Evolutionary conservation across 2,329 filamentous ascomycete genomes (phyloP).

Genomic region (Aspergillus chevalieri): DNA sequence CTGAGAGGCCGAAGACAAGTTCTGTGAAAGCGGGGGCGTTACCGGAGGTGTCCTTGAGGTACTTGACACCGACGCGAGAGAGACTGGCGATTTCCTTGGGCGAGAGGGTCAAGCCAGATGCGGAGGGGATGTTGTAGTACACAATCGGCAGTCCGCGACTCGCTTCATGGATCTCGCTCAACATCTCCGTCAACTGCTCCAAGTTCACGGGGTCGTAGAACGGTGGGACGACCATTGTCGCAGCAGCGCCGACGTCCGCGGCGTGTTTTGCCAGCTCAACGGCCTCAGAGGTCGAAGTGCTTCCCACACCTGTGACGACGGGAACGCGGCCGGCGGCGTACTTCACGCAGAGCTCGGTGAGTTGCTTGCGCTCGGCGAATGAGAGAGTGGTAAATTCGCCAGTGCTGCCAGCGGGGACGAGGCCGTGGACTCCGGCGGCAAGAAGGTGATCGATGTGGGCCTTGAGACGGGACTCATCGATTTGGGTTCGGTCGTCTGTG

Average conservation of each 20-base stretch:
- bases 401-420: constrained; percentile 47
- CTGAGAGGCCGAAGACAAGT: constrained; percentile 39
- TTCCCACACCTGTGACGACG: constrained; percentile 33
- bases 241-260: constrained; percentile 34
- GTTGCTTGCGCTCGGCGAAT: constrained; percentile 41
- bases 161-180: constrained; percentile 37
- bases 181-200: constrained; percentile 34
- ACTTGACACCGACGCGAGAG: constrained; percentile 43
- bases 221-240: constrained; percentile 46
- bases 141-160: constrained; percentile 40
- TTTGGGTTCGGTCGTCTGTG: constrained; percentile 36
- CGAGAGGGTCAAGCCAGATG: constrained; percentile 38
- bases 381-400: constrained; percentile 46
- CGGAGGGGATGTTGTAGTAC: constrained; percentile 49
- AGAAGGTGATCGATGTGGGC: constrained; percentile 44
- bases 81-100: constrained; percentile 42
- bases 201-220: constrained; percentile 45
- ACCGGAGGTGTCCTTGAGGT: constrained; percentile 50
- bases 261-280: constrained; percentile 40
- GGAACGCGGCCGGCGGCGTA: constrained; percentile 22
- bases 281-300: constrained; percentile 36
- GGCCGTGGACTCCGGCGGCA: constrained; percentile 42
- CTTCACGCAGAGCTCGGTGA: constrained; percentile 31
- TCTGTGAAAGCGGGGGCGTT: constrained; percentile 47
- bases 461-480: constrained; percentile 37